phyloP scores from a whole-genome alignment of 257 asterid genomes.

The Solanum lycopersicoides region DNA sequence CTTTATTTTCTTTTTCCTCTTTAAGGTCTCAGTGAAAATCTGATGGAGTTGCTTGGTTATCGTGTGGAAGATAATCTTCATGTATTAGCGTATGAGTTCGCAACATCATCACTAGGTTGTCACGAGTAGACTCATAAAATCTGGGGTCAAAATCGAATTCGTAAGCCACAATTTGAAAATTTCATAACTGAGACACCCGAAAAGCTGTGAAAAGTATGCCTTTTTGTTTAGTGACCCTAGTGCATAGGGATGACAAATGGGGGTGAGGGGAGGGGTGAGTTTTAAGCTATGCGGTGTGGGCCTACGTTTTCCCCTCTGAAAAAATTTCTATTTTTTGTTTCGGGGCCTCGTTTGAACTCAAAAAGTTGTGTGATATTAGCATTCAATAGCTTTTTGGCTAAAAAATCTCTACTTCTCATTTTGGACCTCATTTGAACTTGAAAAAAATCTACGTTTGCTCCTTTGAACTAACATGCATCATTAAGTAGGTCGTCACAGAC shows the following conservation, averaged over 20 bases:
- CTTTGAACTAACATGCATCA: too few species aligned
- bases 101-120: constrained; percentile 21
- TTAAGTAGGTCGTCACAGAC: too few species aligned
- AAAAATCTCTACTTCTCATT: background rate
- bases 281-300: background rate
- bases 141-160: background rate
- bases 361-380: background rate
- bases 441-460: background rate
- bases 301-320: background rate
- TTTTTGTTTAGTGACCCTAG: background rate
- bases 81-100: constrained; percentile 87
- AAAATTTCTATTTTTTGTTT: too few species aligned
- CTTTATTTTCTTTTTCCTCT: background rate
- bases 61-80: constrained; percentile 86
- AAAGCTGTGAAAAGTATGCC: background rate
- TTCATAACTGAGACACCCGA: background rate
- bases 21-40: constrained; percentile 18
- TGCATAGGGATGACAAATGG: background rate
- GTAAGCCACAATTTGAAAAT: background rate
- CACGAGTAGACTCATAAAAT: background rate
- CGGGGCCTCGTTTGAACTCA: background rate
- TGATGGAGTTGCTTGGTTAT: constrained; percentile 84
- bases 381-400: background rate
- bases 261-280: background rate
- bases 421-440: background rate